Evolutionary conservation across 2,329 filamentous ascomycete genomes (phyloP), one percentile per base, ranked within the genome.

Genomic region (Cadophora sp.): DNA sequence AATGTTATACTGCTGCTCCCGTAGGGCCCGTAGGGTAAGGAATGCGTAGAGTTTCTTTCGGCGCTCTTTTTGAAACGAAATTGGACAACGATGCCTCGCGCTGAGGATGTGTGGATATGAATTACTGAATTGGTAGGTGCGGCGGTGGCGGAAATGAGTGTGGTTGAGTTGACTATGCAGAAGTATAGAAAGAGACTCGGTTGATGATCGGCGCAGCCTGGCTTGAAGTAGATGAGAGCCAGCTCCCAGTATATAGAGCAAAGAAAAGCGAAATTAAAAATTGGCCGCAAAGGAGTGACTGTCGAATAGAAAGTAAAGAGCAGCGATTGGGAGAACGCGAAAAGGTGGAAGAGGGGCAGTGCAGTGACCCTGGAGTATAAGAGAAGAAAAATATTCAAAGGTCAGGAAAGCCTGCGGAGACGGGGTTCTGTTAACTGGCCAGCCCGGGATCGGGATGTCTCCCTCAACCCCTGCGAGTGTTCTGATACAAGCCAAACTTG

Each of bases 221-320:
- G 75, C 79, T 81, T 79, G 77, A 77, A 78, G 79, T 79, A 79
- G 79, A 80, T 84, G 83, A 86, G 84, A 85, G 81, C 85, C 84
- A 85, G 84, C 84, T 86, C 84, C 81, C 82, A 83, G 82, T 79
- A 77, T 82, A 83, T 82, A 82, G 79, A 80, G 78, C 78, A 79
- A 77, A 78, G 76, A 78, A 79, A 81, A 77, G 78, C 77, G 79
- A 79, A 79, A 80, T 81, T 80, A 79, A 77, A 80, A 69, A 58
- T 26, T 31, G 71, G 71, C 68, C 73, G 69, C 78, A 83, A 86
- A 84, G 81, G 83, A 86, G 82, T 77, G 84, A 85, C 83, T 85
- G 79, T 79, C 79, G 79, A 76, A 76, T 76, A 78, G 77, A 77
- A 77, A 76, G 76, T 75, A 73, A 79, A 77, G 77, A 77, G 73